Conservation (phyloP, 129 eudicot species). For the Saussurea involucrata region DNA sequence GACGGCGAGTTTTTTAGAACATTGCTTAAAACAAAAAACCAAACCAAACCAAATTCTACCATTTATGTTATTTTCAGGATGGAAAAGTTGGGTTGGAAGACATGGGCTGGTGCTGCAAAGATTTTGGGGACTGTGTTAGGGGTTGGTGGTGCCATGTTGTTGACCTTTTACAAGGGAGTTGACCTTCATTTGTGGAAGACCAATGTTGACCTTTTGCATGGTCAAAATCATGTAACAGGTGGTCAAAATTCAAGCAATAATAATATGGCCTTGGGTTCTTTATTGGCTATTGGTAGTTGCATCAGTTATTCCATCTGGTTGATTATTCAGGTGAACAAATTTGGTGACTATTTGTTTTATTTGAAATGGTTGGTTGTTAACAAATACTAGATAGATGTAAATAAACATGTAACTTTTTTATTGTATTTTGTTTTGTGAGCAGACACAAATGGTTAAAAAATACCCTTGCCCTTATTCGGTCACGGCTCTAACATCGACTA, state of each 20-base stretch:
- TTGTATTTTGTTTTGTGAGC: background rate
- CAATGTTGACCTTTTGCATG: constrained; percentile 41
- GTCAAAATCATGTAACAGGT: constrained; percentile 15
- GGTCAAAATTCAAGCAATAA: constrained; percentile 9
- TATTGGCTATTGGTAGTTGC: constrained; percentile 30
- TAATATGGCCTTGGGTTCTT: constrained; percentile 21
- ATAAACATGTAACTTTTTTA: background rate
- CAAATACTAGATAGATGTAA: background rate
- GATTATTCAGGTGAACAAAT: constrained; percentile 26
- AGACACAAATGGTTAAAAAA: constrained; percentile 43
- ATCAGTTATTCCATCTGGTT: constrained; percentile 32
- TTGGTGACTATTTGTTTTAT: background rate
- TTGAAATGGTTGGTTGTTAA: background rate
- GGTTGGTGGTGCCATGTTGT: constrained; percentile 58
- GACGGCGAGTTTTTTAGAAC: too few relatives aligned
- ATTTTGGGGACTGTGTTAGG: constrained; percentile 41
- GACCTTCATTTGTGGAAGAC: constrained; percentile 44
- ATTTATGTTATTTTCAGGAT: constrained; percentile 27
- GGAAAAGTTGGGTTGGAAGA: constrained; percentile 49
- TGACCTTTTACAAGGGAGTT: constrained; percentile 51
- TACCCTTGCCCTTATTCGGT: constrained; percentile 57
- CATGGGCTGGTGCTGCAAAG: constrained; percentile 46
- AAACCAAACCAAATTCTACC: too few relatives aligned
- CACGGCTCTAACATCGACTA: constrained; percentile 31
- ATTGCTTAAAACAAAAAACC: too few relatives aligned